Conservation (phyloP, 108 stramenopile genomes). For the Heterococcus sp. region DNA sequence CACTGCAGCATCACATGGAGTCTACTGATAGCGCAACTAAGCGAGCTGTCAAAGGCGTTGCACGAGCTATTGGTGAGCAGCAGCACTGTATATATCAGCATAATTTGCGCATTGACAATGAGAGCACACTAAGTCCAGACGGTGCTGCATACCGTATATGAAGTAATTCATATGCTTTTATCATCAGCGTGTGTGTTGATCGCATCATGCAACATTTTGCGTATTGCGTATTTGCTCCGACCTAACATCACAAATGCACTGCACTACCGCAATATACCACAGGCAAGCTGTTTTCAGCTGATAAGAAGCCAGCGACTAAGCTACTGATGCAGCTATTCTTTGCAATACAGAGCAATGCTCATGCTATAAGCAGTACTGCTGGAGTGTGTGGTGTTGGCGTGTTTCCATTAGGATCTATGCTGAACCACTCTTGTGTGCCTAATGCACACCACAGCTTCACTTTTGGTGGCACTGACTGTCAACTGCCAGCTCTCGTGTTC, state of each 20-base stretch:
- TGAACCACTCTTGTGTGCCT: slow-evolving; percentile 35
- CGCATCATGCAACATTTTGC: not conserved
- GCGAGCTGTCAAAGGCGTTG: not conserved
- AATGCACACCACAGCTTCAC: slow-evolving; percentile 1
- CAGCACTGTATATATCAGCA: not conserved
- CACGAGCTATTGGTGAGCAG: not conserved
- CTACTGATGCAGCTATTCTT: slow-evolving; percentile 4
- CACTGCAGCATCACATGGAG: not conserved
- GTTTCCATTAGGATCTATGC: slow-evolving; percentile 31
- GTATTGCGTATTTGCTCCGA: not conserved
- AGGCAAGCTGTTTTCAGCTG: not conserved
- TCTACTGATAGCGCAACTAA: not conserved
- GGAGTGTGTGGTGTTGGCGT: slow-evolving; percentile 10
- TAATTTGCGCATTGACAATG: not conserved
- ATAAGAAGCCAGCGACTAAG: not conserved
- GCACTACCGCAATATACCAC: too few species aligned
- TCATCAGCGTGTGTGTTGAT: not conserved
- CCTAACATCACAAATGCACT: too few species aligned
- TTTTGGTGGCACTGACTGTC: not conserved
- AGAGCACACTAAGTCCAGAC: not conserved
- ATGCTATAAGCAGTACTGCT: not conserved
- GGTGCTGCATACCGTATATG: not conserved
- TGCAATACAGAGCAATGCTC: slow-evolving; percentile 34
- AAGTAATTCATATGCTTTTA: not conserved
- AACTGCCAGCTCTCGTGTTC: not conserved